Percentiles rank a stretch among this genome's conserved stretches.
These are phyloP conservation scores for Secale cereale DNA, from an alignment of 176 grass and related monocot genomes.

Conservation along the genomic window DNA sequence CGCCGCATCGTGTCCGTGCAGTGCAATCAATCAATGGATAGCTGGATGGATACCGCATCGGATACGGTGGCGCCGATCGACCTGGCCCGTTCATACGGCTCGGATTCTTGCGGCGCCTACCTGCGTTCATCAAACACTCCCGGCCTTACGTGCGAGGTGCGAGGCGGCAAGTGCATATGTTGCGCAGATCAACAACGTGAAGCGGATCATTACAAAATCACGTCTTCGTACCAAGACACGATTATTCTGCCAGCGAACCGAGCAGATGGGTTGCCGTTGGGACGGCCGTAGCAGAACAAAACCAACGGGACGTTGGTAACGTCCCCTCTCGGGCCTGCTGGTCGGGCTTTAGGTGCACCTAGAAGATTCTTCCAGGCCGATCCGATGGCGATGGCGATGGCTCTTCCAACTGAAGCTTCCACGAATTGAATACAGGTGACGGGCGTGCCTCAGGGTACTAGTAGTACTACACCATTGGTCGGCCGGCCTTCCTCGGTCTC, in stretches of 20 bases:
- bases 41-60: neutral
- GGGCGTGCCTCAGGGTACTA: neutral
- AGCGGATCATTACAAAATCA: neutral
- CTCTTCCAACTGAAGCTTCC: neutral
- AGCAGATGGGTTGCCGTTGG: neutral
- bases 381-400: no score
- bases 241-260: neutral
- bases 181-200: neutral
- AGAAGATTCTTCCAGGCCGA: neutral
- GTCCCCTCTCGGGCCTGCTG: neutral
- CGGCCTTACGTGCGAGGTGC: neutral
- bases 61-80: neutral
- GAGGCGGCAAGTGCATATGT: neutral
- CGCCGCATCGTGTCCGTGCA: neutral
- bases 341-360: neutral
- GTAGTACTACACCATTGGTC: neutral
- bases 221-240: neutral
- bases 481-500: neutral
- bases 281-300: neutral
- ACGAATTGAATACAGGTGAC: neutral
- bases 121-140: neutral
- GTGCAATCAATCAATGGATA: neutral
- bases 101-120: neutral
- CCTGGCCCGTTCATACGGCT: neutral
- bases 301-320: neutral